Evolutionary conservation across 2,329 filamentous ascomycete genomes (phyloP).

Genomic region (Curvularia lunata): DNA sequence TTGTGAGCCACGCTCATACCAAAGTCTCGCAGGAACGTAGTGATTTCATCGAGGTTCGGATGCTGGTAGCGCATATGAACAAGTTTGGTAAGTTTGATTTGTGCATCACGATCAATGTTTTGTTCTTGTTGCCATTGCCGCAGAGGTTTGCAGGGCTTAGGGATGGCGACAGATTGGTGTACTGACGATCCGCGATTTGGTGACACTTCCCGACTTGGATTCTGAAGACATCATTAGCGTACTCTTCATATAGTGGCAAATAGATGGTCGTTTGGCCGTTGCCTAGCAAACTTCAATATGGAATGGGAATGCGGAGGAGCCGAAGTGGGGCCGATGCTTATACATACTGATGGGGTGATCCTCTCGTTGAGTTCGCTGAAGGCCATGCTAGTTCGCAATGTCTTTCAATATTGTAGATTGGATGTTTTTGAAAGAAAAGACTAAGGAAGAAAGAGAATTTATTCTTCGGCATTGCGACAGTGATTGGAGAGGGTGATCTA

Average conservation of each 20-base stretch:
- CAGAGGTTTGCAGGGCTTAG: slow-evolving; percentile 44
- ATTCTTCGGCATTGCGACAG: slow-evolving; percentile 1
- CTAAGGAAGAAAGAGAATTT: not conserved
- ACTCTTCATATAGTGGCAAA: not conserved
- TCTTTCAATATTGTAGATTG: too few species aligned
- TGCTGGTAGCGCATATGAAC: slow-evolving; percentile 63
- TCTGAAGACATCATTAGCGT: slow-evolving; percentile 22
- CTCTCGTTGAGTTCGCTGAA: slow-evolving; percentile 43
- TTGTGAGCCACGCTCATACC: slow-evolving; percentile 46
- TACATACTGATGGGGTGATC: slow-evolving; percentile 40
- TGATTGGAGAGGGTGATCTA: slow-evolving; percentile 16
- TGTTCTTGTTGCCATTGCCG: slow-evolving; percentile 48
- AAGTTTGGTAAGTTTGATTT: slow-evolving; percentile 57
- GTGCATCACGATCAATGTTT: slow-evolving; percentile 53
- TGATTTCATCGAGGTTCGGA: slow-evolving; percentile 57
- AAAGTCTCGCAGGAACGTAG: slow-evolving; percentile 51
- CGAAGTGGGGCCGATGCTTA: slow-evolving; percentile 24
- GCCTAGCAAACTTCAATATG: not conserved
- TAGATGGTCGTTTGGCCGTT: not conserved
- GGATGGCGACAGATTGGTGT: slow-evolving; percentile 48
- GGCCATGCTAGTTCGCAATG: slow-evolving; percentile 25
- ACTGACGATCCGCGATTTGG: slow-evolving; percentile 52
- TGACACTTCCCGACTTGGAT: slow-evolving; percentile 42
- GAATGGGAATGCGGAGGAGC: not conserved
- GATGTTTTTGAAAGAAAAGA: not conserved